Evolutionary conservation across 129 eudicot genomes (phyloP).

Genomic region (Dittrichia graveolens): DNA sequence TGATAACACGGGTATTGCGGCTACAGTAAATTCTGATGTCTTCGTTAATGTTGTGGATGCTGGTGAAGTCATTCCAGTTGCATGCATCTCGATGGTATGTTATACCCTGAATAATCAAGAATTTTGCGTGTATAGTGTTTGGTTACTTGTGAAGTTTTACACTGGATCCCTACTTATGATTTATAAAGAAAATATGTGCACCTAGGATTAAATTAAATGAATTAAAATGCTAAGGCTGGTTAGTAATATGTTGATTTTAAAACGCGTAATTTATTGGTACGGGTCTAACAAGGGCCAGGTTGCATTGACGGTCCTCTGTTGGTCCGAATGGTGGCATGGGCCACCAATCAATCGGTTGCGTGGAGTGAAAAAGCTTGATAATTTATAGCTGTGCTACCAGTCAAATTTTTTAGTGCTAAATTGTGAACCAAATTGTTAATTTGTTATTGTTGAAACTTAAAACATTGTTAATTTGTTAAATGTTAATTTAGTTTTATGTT

Average conservation of each 20-base stretch:
- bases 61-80: constrained; percentile 70
- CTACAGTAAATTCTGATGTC: constrained; percentile 59
- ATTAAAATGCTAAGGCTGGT: background rate
- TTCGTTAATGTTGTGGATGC: constrained; percentile 64
- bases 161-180: background rate
- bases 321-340: too few species aligned
- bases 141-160: background rate
- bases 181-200: background rate
- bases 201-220: too few species aligned
- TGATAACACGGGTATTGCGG: constrained; percentile 43
- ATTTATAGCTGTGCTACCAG: too few species aligned
- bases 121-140: background rate
- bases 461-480: too few species aligned
- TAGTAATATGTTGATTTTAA: background rate
- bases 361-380: too few species aligned
- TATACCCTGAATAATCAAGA: background rate
- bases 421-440: too few species aligned
- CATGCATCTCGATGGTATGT: constrained; percentile 74
- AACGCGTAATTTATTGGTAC: background rate
- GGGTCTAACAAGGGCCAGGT: too few species aligned
- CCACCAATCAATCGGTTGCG: too few species aligned
- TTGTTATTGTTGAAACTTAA: too few species aligned
- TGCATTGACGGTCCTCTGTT: too few species aligned
- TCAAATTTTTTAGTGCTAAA: too few species aligned
- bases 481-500: too few species aligned